Base-by-base conservation (phyloP, 2,329 filamentous ascomycete species). In the Fusarium brevicatenulatum region DNA sequence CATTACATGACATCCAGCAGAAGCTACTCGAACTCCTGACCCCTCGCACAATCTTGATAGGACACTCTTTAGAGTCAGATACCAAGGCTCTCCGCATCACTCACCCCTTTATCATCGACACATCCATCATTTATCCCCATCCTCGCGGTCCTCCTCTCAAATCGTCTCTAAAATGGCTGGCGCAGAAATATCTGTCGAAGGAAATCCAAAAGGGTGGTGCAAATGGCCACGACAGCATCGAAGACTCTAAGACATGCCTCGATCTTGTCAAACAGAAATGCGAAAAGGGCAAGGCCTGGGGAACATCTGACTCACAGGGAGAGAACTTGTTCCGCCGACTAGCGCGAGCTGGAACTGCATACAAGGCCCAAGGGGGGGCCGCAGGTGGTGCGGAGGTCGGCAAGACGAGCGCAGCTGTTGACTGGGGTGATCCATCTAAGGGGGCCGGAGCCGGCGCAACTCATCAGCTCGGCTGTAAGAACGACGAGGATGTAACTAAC, bases 211-310 rank as follows among this genome's bases (percentile, higher is more conserved):
- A 93, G 77, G 91, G 91, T 47, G 92, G 92, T 56, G 86, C 87
- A 21, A 80, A 80, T 21, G 96, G 96, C 21, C 96, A 99, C 80
- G 92, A 98, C 85, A 96, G 93, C 66, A 88, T 97, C 71, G 96
- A 99, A 82, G 96, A 99, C 81, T 95, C 96, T 19, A 91, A 89
- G 73, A 95, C 96, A 6, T 97, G 95, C 72, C 90, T 99, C 19
- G 95, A 98, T 77, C 91, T 99, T 4, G 91, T 98, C 53, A 97
- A 96, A 82, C 92, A 95, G 79, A 99, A 99, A 81, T 98, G 95
- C 81, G 95, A 98, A 81, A 96, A 93, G 82, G 96, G 96, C 44
- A 93, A 93, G 72, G 83, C 86, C 30, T 99, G 95, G 93, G 96
- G 94, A 40, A 92, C 92, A 0, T 90, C 90, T 55, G 94, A 97